A percentile compares a stretch with the other conserved stretches of the same genome.
Evolutionary conservation across 1,284 basidiomycete genomes (phyloP).

Genomic region (Mrakiaceae sp.): DNA sequence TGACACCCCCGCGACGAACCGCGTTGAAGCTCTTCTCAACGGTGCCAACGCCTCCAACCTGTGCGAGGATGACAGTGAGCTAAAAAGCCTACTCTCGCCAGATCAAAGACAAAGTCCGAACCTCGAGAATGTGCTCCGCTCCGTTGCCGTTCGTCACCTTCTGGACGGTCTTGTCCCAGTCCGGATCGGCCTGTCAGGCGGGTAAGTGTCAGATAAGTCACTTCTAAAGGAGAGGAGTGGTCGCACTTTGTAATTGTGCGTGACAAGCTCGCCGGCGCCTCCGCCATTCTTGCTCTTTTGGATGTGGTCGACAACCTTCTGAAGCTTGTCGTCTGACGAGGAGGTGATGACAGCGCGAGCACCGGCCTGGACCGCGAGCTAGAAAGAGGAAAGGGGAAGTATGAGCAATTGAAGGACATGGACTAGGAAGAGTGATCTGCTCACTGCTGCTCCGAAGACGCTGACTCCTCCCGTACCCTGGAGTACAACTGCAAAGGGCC

Average conservation of each 20-base stretch:
- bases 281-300: slow-evolving; percentile 16
- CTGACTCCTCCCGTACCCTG: slow-evolving; percentile 51
- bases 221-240: too few species aligned
- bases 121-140: slow-evolving; percentile 50
- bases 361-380: slow-evolving; percentile 48
- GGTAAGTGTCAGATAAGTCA: too few species aligned
- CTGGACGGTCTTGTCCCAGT: slow-evolving; percentile 47
- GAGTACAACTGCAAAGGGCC: slow-evolving; percentile 36
- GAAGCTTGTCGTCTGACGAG: slow-evolving; percentile 50
- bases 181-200: slow-evolving; percentile 30
- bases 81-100: too few species aligned
- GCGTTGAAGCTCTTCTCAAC: slow-evolving; percentile 40
- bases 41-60: slow-evolving; percentile 43
- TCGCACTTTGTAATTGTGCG: slow-evolving; percentile 46
- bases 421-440: neutral
- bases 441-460: slow-evolving; percentile 18
- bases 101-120: too few species aligned
- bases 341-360: slow-evolving; percentile 50
- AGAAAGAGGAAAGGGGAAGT: slow-evolving; percentile 34
- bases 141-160: slow-evolving; percentile 45
- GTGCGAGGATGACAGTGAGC: too few species aligned
- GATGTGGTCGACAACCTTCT: slow-evolving; percentile 27
- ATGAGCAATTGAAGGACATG: neutral
- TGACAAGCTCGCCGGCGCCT: slow-evolving; percentile 29
- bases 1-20: slow-evolving; percentile 38